A percentile compares a stretch with the other conserved stretches of the same genome.
Evolutionary conservation across 352 stramenopile species (phyloP).

Genomic region (Achlya hypogyna): DNA sequence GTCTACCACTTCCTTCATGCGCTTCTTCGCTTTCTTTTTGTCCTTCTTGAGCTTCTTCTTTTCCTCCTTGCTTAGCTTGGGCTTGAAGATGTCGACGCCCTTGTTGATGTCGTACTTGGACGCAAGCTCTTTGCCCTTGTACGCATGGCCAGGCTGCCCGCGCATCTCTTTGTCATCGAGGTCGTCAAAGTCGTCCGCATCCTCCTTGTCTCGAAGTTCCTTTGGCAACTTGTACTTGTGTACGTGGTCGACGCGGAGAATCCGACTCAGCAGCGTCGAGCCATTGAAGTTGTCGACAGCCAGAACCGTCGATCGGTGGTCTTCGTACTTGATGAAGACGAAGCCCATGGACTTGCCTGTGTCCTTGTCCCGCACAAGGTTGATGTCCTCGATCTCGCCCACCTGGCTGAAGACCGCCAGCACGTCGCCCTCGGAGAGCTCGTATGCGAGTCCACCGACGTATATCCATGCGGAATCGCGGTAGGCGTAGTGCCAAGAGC

Average conservation of each 20-base stretch:
- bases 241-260: conserved; percentile 94
- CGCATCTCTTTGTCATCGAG: background rate
- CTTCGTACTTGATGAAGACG: conserved; percentile 96
- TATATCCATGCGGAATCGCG: conserved; percentile 95
- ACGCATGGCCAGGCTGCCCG: conserved; percentile 73
- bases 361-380: conserved; percentile 93
- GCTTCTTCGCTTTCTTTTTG: conserved; percentile 47
- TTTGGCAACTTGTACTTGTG: conserved; percentile 96
- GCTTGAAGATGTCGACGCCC: conserved; percentile 80
- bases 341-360: conserved; percentile 95
- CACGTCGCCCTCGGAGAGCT: conserved; percentile 94
- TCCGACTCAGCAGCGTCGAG: conserved; percentile 82
- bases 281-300: conserved; percentile 97
- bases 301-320: conserved; percentile 93
- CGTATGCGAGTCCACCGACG: conserved; percentile 86
- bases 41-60: conserved; percentile 48
- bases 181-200: conserved; percentile 21
- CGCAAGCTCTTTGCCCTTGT: conserved; percentile 81
- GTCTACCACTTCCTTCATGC: background rate
- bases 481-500: conserved; percentile 83
- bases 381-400: conserved; percentile 92
- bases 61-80: conserved; percentile 42
- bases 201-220: conserved; percentile 76
- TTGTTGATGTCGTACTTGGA: conserved; percentile 52
- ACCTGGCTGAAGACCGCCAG: conserved; percentile 87